Conservation (phyloP, 1,139 yeast genomes). For the Meyerozyma guilliermondii region DNA sequence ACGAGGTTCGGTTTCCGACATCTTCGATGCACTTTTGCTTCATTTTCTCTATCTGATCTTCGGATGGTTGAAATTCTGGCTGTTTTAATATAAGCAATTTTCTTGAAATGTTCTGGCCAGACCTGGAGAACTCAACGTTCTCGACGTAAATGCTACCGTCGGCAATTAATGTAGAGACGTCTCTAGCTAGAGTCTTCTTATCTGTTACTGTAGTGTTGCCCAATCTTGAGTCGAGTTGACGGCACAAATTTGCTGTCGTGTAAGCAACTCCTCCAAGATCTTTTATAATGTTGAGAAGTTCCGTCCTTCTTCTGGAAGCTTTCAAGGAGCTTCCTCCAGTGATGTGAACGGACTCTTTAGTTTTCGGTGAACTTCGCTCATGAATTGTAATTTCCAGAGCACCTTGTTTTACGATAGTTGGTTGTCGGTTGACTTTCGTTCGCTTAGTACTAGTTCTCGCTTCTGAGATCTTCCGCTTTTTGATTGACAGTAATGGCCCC, state of each 20-base stretch:
- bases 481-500: conserved; percentile 16
- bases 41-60: conserved; percentile 22
- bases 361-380: background rate
- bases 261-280: conserved; percentile 39
- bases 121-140: conserved; percentile 21
- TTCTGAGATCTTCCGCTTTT: conserved; percentile 7
- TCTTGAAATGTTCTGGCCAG: conserved; percentile 27
- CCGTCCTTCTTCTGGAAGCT: conserved; percentile 25
- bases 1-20: conserved; percentile 15
- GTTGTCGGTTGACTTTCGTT: background rate
- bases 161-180: conserved; percentile 22
- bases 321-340: background rate
- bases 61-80: conserved; percentile 23
- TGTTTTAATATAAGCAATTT: conserved; percentile 30
- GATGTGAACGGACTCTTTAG: background rate
- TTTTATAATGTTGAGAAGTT: conserved; percentile 30
- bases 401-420: background rate
- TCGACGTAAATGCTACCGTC: conserved; percentile 23
- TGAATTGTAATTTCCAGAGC: background rate
- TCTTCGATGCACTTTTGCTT: conserved; percentile 22
- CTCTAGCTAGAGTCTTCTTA: conserved; percentile 43
- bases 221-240: conserved; percentile 30
- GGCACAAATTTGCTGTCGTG: conserved; percentile 29
- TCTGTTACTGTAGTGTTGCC: conserved; percentile 39
- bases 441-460: background rate